These are phyloP conservation scores for Penicillium flavigenum DNA, from an alignment of 495 filamentous ascomycete genomes.

Conservation along the genomic window DNA sequence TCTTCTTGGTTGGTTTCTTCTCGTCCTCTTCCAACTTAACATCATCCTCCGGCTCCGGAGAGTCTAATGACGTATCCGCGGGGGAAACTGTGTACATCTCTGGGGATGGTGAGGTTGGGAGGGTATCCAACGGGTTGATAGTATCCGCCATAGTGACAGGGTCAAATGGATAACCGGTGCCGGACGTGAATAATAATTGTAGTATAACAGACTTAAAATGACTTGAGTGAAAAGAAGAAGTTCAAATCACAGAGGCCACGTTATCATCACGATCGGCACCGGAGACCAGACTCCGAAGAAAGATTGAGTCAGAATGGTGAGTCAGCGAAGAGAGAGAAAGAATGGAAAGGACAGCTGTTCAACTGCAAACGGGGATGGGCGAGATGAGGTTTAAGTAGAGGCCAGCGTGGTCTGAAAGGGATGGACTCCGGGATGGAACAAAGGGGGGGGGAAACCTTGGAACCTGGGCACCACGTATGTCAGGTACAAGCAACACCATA, in stretches of 20 bases:
- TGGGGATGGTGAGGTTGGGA: constrained; percentile 33
- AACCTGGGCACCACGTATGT: constrained; percentile 5
- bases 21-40: constrained; percentile 36
- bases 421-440: neutral
- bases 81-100: constrained; percentile 51
- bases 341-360: constrained; percentile 41
- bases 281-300: constrained; percentile 22
- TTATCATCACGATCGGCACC: constrained; percentile 41
- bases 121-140: constrained; percentile 37
- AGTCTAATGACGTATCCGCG: constrained; percentile 47
- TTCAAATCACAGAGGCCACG: constrained; percentile 31
- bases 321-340: constrained; percentile 21
- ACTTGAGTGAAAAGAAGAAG: constrained; percentile 1
- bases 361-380: constrained; percentile 8
- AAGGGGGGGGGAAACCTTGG: constrained; percentile 2
- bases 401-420: constrained; percentile 44
- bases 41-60: constrained; percentile 25
- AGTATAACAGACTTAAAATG: constrained; percentile 10
- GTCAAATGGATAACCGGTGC: constrained; percentile 23
- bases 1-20: constrained; percentile 87
- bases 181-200: constrained; percentile 16
- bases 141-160: constrained; percentile 38
- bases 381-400: constrained; percentile 42
- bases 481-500: constrained; percentile 10
- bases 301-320: constrained; percentile 18